These are phyloP conservation scores for Talaromyces sp. DNA, from an alignment of 2,329 filamentous ascomycete species.

Conservation along the genomic window DNA sequence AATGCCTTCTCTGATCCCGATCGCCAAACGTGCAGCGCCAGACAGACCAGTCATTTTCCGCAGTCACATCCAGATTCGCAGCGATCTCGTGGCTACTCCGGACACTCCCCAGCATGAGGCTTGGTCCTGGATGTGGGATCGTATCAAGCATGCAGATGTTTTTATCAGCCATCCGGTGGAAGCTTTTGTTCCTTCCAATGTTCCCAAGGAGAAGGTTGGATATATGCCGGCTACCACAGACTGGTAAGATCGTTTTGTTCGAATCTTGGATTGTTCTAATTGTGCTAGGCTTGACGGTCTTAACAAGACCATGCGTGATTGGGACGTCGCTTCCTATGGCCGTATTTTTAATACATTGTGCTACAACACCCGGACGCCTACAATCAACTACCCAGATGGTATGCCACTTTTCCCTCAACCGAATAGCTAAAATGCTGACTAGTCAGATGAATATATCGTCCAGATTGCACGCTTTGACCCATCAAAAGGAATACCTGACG, in stretches of 20 bases:
- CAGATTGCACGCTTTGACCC: slow-evolving; percentile 82
- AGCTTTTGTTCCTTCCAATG: slow-evolving; percentile 66
- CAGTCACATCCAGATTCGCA: slow-evolving; percentile 77
- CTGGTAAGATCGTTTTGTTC: slow-evolving; percentile 68
- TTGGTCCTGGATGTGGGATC: slow-evolving; percentile 71
- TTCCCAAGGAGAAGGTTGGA: slow-evolving; percentile 63
- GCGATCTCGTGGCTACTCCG: slow-evolving; percentile 62
- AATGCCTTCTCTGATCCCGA: slow-evolving; percentile 73
- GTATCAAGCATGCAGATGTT: slow-evolving; percentile 67
- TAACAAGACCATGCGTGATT: slow-evolving; percentile 18
- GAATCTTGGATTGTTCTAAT: slow-evolving; percentile 53
- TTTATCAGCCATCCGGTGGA: slow-evolving; percentile 80
- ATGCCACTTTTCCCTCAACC: slow-evolving; percentile 24
- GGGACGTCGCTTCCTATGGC: slow-evolving; percentile 68
- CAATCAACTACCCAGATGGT: slow-evolving; percentile 50
- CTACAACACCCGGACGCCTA: slow-evolving; percentile 54
- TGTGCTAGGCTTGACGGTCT: slow-evolving; percentile 35
- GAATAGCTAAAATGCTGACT: slow-evolving; percentile 39
- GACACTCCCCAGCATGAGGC: slow-evolving; percentile 67
- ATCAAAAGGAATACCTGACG: slow-evolving; percentile 74
- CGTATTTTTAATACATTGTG: slow-evolving; percentile 65
- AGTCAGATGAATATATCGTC: slow-evolving; percentile 66
- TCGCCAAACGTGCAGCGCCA: slow-evolving; percentile 68
- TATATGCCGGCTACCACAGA: slow-evolving; percentile 80
- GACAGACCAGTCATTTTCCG: slow-evolving; percentile 74